Percentiles rank a stretch among this genome's conserved stretches.
These are phyloP conservation scores for Licmophora abbreviata DNA, from an alignment of 108 stramenopile genomes.

Conservation along the genomic window DNA sequence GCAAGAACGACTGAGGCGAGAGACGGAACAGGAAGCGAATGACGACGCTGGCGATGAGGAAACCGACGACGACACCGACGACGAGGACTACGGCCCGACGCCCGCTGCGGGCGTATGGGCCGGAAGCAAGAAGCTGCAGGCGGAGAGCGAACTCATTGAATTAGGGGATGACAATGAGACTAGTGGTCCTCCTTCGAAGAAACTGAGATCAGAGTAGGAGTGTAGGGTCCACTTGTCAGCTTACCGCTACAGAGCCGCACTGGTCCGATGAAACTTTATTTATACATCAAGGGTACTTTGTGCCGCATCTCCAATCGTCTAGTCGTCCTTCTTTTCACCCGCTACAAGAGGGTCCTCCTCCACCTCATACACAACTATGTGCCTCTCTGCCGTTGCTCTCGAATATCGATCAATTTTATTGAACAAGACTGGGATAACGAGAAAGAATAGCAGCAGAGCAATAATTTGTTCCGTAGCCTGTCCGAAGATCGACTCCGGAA, in stretches of 20 bases:
- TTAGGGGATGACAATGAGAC: slow-evolving; percentile 15
- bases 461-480: slow-evolving; percentile 12
- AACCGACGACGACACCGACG: slow-evolving; percentile 48
- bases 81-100: slow-evolving; percentile 81
- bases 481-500: slow-evolving; percentile 13
- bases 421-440: slow-evolving; percentile 26
- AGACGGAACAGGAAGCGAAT: slow-evolving; percentile 8
- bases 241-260: no score
- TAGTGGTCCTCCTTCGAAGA: slow-evolving; percentile 26
- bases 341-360: no score
- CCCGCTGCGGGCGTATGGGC: slow-evolving; percentile 79
- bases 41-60: slow-evolving; percentile 45
- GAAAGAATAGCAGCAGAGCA: slow-evolving; percentile 15
- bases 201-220: slow-evolving; percentile 7
- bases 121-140: slow-evolving; percentile 53
- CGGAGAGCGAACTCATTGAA: slow-evolving; percentile 51
- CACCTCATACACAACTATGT: no score
- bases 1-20: background rate
- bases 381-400: background rate
- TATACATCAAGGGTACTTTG: no score
- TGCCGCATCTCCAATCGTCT: no score
- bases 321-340: no score
- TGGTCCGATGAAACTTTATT: no score
- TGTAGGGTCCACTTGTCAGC: no score
- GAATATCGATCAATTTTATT: slow-evolving; percentile 28